Conservation (phyloP, 1,284 basidiomycete genomes). For the Malassezia japonica region DNA sequence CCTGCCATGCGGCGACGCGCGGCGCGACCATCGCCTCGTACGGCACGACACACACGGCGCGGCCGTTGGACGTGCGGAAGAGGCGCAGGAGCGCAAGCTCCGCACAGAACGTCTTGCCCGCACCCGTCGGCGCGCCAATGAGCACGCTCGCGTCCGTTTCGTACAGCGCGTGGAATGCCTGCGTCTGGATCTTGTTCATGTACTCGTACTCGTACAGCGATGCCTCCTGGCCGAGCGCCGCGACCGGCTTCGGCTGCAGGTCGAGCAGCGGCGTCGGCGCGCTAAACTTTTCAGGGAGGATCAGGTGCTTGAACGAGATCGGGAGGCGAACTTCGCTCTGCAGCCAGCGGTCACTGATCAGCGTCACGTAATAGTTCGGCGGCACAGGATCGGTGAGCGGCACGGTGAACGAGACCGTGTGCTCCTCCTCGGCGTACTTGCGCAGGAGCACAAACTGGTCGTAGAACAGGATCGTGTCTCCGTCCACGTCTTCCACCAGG, state of each 20-base stretch:
- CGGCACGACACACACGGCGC: constrained; percentile 93
- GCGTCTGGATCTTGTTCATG: constrained; percentile 98
- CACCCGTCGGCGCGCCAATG: constrained; percentile 88
- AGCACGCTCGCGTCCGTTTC: constrained; percentile 92
- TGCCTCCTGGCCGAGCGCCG: constrained; percentile 83
- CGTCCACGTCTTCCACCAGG: constrained; percentile 91
- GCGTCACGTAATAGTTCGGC: constrained; percentile 92
- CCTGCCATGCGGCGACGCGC: constrained; percentile 76
- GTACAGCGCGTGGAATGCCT: constrained; percentile 95
- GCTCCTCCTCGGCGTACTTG: constrained; percentile 76
- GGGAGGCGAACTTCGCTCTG: constrained; percentile 88
- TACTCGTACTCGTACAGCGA: constrained; percentile 66
- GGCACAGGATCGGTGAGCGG: constrained; percentile 94
- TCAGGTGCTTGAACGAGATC: constrained; percentile 94
- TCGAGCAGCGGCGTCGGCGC: constrained; percentile 84
- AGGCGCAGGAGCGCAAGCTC: constrained; percentile 86
- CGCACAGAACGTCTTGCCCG: constrained; percentile 92
- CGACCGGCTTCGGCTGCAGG: constrained; percentile 77
- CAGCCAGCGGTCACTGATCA: constrained; percentile 90
- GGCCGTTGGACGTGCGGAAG: constrained; percentile 64
- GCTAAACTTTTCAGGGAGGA: constrained; percentile 93
- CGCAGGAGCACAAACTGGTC: constrained; percentile 84
- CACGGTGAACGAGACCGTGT: constrained; percentile 85
- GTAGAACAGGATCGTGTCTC: constrained; percentile 86
- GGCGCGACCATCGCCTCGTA: constrained; percentile 93